These are phyloP conservation scores for Polysphondylium violaceum DNA, from an alignment of 78 protist species.

Conservation along the genomic window DNA sequence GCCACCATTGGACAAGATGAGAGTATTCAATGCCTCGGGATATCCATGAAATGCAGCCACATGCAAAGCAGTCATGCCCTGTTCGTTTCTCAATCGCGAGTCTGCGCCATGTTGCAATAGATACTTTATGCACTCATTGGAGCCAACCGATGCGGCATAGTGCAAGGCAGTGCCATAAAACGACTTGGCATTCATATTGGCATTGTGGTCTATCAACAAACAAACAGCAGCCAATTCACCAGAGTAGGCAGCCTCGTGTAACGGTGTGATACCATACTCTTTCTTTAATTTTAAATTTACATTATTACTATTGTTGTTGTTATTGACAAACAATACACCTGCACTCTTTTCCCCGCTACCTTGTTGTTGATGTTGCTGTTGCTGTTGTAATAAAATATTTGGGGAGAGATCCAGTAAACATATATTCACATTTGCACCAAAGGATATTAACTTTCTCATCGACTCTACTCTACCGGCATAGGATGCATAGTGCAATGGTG, in stretches of 20 bases:
- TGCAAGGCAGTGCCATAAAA: constrained; percentile 60
- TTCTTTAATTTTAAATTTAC: constrained; percentile 21
- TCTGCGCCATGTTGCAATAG: constrained; percentile 44
- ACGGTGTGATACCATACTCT: constrained; percentile 56
- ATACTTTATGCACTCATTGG: constrained; percentile 11
- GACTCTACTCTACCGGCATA: constrained; percentile 35
- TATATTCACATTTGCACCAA: constrained; percentile 52
- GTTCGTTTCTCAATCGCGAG: constrained; percentile 37
- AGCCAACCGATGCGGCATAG: constrained; percentile 42
- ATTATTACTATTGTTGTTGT: neutral
- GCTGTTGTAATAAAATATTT: neutral
- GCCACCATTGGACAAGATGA: constrained; percentile 23
- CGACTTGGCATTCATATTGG: constrained; percentile 49
- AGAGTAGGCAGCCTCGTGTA: constrained; percentile 49
- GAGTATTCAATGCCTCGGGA: neutral
- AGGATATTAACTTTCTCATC: constrained; percentile 9
- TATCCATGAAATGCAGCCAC: constrained; percentile 66
- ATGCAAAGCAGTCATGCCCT: constrained; percentile 64
- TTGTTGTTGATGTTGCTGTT: neutral
- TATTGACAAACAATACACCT: constrained; percentile 13
- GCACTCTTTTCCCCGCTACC: neutral
- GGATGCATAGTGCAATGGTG: constrained; percentile 61
- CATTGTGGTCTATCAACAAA: neutral
- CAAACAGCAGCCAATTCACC: constrained; percentile 10
- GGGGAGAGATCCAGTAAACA: constrained; percentile 1